A percentile compares a stretch with the other conserved stretches of the same genome.
Evolutionary conservation across 306 rosid species (phyloP).

Genomic region (Mimosa bimucronata): DNA sequence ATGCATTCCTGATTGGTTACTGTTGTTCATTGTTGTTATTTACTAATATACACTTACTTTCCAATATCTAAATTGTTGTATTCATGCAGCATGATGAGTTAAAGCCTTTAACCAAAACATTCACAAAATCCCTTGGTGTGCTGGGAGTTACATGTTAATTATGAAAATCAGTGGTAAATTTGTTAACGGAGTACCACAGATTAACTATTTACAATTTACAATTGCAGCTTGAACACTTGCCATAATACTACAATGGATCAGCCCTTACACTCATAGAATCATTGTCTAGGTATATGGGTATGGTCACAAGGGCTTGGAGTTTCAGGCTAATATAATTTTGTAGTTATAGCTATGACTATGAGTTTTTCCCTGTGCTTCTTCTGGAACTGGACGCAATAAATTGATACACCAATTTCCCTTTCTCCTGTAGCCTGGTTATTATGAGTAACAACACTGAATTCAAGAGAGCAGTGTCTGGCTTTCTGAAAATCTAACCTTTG

Average conservation of each 20-base stretch:
- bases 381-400: slow-evolving; percentile 7
- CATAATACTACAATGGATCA: slow-evolving; percentile 79
- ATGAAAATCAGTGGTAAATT: slow-evolving; percentile 15
- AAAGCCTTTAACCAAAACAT: slow-evolving; percentile 85
- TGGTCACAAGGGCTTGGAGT: slow-evolving; percentile 23
- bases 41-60: slow-evolving; percentile 11
- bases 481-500: slow-evolving; percentile 79
- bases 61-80: slow-evolving; percentile 29
- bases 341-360: slow-evolving; percentile 6
- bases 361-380: background rate
- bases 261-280: slow-evolving; percentile 95
- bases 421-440: slow-evolving; percentile 70
- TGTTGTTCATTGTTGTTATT: slow-evolving; percentile 20
- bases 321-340: slow-evolving; percentile 13
- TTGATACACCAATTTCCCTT: slow-evolving; percentile 30
- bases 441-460: slow-evolving; percentile 90
- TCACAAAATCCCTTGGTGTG: slow-evolving; percentile 86
- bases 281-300: slow-evolving; percentile 71
- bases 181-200: slow-evolving; percentile 20
- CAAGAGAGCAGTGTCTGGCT: slow-evolving; percentile 87
- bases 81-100: slow-evolving; percentile 90
- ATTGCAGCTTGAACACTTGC: slow-evolving; percentile 91
- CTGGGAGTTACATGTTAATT: slow-evolving; percentile 52
- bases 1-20: slow-evolving; percentile 88
- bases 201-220: slow-evolving; percentile 33